Base-by-base conservation (phyloP, 257 asterid species). In the Misopates orontium region DNA sequence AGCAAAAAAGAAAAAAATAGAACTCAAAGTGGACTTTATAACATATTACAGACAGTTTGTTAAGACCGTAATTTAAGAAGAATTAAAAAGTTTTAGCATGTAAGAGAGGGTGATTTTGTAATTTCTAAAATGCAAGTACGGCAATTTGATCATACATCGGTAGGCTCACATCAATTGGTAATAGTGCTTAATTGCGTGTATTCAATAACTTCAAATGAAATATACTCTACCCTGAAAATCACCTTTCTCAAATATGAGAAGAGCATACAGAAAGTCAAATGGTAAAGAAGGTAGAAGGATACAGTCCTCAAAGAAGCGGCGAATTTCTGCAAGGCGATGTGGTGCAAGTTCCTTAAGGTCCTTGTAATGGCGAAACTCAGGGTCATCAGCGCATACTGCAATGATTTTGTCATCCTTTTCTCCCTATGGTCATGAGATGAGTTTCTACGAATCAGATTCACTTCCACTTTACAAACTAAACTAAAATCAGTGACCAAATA, bases 241-340 rank as follows among this genome's bases (percentile, higher is more conserved):
- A n/a, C n/a, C 16, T 36, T 36, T 36, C 8, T 36, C 11, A 4
- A 3, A 36, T 28, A 36, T 36, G 42, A 36, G 6, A 1, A 3
- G 8, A 36, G 42, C 42, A 36, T 36, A 4, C 42, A 14, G 31
- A 51, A 49, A 22, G 40, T 58, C 5, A 22, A 47, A 31, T 1
- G 42, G 56, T 51, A 17, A 39, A 16, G 49, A 39, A 66, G 23
- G 53, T 39, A 15, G 52, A 71, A 60, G 89, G 95, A 90, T 90
- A 90, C 96, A 90, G 75, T 90, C 97, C 83, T 90, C 96, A 75
- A 90, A 90, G 77, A 90, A 90, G 56, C 96, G 97, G 45, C 97
- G 92, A 47, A 90, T 90, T 73, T 87, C 96, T 84, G 97, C 96
- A 64, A 87, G 95, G 55, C 96, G 96, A 17, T 90, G 97, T 44